Conservation (phyloP, 1,139 yeast genomes). For the Cylindricascospora bacillispora region DNA sequence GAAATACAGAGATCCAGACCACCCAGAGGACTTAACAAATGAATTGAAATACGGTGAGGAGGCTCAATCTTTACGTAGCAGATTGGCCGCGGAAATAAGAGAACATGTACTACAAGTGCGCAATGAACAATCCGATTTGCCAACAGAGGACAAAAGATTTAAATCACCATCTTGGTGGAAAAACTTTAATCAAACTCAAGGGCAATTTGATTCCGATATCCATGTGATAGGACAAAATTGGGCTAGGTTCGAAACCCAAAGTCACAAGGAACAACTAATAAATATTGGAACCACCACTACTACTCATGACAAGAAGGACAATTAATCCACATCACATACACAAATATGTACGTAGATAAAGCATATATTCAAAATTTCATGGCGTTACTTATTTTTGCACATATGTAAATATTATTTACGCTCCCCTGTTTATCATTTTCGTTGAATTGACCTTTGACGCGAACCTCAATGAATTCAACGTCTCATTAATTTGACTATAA, state of each 20-base stretch:
- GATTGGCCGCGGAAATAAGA: slow-evolving; percentile 58
- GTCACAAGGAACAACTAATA: background rate
- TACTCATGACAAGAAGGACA: background rate
- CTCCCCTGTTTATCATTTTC: slow-evolving; percentile 22
- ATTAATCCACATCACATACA: background rate
- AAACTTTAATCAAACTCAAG: slow-evolving; percentile 48
- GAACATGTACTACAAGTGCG: slow-evolving; percentile 51
- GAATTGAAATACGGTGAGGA: slow-evolving; percentile 50
- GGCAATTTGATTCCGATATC: slow-evolving; percentile 53
- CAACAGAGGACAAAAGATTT: slow-evolving; percentile 49
- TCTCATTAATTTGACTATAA: slow-evolving; percentile 52
- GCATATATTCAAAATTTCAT: too few species aligned
- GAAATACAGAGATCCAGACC: slow-evolving; percentile 36
- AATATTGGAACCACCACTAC: slow-evolving; percentile 3
- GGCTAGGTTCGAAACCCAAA: slow-evolving; percentile 33
- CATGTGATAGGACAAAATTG: slow-evolving; percentile 63
- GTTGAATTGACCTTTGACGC: slow-evolving; percentile 72
- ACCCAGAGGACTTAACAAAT: slow-evolving; percentile 47
- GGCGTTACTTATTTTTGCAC: too few species aligned
- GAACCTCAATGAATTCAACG: slow-evolving; percentile 74
- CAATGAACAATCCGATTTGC: slow-evolving; percentile 36
- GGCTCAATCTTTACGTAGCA: slow-evolving; percentile 52
- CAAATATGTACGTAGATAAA: too few species aligned
- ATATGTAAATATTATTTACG: slow-evolving; percentile 1
- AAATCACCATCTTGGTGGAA: slow-evolving; percentile 64